Evolutionary conservation across 805 yeast species (phyloP), one percentile per base, ranked within the genome.

Genomic region (Kodamaea restingae): DNA sequence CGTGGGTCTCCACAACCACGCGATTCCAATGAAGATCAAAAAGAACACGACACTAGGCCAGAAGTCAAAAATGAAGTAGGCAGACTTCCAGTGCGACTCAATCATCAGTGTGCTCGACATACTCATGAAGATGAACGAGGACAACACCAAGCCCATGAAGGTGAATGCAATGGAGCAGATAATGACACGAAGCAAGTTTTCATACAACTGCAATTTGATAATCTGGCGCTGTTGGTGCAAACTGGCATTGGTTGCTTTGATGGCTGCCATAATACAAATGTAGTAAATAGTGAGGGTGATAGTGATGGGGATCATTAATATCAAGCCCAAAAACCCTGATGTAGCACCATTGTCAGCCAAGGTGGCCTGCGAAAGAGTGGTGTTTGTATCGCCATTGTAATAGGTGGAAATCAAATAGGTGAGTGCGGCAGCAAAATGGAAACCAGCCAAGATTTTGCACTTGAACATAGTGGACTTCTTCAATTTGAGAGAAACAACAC

Each of bases 1-100:
- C 0, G 97, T 91, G 39, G 99, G 99, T 62, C 98, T 82, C 98
- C 98, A 93, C 46, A 93, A 76, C 68, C 88, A 78, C 4, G 96
- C 86, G 47, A 93, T 73, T 7, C 88, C 77, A 52, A 83, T 75
- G 59, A 93, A 90, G 27, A 90, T 90, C 35, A 81, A 63, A 55
- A 85, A 87, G 65, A 88, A 93, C 10, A 88, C 82, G 35, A 88
- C 74, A 35, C 95, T 81, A 28, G 96, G 95, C 96, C 98, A 90
- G 67, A 95, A 95, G 51, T 91, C 96, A 32, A 83, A 74, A 39
- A 88, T 63, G 53, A 93, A 88, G 69, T 87, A 90, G 54, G 95
- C 78, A 32, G 87, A 77, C 63, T 90, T 86, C 98, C 98, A 93
- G 57, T 86, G 83, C 49, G 78, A 78, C 54, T 90, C 95, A 42